phyloP scores from a whole-genome alignment of 257 asterid genomes.

The Nicotiana tabacum region DNA sequence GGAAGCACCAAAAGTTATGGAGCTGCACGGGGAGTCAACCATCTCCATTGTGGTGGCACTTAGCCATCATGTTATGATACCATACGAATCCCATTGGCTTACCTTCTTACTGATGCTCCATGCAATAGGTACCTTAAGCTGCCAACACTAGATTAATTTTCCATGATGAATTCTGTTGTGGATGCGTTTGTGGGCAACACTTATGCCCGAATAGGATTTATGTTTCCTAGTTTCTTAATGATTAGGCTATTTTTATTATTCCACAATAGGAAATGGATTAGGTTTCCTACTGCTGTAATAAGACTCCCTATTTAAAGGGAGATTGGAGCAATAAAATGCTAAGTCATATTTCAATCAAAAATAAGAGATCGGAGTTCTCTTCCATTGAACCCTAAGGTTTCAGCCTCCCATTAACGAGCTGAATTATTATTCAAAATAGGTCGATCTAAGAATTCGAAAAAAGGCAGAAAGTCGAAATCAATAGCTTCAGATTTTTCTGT shows the following conservation, averaged over 20 bases:
- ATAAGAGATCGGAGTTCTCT: neutral
- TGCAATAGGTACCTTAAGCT: neutral
- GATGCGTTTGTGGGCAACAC: neutral
- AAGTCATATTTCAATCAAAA: neutral
- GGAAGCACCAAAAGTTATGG: no score
- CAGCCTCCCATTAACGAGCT: no score
- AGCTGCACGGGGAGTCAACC: neutral
- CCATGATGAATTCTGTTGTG: neutral
- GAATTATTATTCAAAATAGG: no score
- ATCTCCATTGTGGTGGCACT: neutral
- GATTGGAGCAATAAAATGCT: neutral
- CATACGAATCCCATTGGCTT: neutral
- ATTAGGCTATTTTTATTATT: no score
- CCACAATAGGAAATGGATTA: neutral
- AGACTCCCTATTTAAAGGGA: neutral
- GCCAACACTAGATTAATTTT: neutral
- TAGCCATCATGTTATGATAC: no score
- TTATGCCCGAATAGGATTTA: neutral
- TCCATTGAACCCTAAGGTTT: neutral
- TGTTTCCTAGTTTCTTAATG: neutral
- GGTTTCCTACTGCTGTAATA: neutral
- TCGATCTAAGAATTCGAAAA: neutral
- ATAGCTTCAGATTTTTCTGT: neutral
- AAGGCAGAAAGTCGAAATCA: neutral
- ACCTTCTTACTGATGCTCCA: neutral